These are phyloP conservation scores for Hygrocybe punicea DNA, from an alignment of 768 basidiomycete genomes.

Conservation along the genomic window DNA sequence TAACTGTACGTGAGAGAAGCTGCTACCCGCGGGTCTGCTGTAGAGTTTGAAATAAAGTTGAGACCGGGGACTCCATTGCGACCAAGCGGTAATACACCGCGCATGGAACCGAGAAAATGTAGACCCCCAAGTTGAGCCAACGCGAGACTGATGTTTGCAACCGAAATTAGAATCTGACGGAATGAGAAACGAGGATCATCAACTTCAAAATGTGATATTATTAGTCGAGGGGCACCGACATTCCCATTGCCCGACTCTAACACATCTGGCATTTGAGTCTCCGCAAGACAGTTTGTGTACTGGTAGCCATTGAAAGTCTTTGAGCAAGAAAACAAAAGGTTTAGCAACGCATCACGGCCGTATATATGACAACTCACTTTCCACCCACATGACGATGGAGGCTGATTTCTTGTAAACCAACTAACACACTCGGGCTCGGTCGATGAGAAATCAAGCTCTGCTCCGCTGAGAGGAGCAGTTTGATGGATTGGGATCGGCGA, in stretches of 20 bases:
- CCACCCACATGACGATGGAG: slow-evolving; percentile 3
- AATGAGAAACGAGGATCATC: not conserved
- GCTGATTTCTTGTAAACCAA: slow-evolving; percentile 12
- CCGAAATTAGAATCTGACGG: slow-evolving; percentile 16
- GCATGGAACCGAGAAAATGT: slow-evolving; percentile 23
- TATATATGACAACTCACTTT: not conserved
- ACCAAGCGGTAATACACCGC: slow-evolving; percentile 22
- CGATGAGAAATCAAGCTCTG: slow-evolving; percentile 19
- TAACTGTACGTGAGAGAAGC: slow-evolving; percentile 16
- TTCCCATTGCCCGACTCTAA: slow-evolving; percentile 22
- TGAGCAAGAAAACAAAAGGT: not conserved
- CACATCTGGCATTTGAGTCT: slow-evolving; percentile 23
- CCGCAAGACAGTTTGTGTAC: slow-evolving; percentile 20
- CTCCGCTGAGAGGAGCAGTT: slow-evolving; percentile 9
- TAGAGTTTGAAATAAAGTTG: not conserved
- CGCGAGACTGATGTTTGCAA: slow-evolving; percentile 4
- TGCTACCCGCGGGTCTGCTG: not conserved
- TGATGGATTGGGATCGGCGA: slow-evolving; percentile 13
- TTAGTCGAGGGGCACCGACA: slow-evolving; percentile 10
- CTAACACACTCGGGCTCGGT: slow-evolving; percentile 13
- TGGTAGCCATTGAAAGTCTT: slow-evolving; percentile 11
- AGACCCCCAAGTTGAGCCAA: slow-evolving; percentile 23
- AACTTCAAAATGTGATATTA: not conserved
- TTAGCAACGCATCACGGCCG: not conserved
- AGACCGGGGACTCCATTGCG: slow-evolving; percentile 21